Percentiles rank a stretch among this genome's conserved stretches.
Evolutionary conservation across 108 stramenopile species (phyloP).

Genomic region (Pseudonitzschia pungens): DNA sequence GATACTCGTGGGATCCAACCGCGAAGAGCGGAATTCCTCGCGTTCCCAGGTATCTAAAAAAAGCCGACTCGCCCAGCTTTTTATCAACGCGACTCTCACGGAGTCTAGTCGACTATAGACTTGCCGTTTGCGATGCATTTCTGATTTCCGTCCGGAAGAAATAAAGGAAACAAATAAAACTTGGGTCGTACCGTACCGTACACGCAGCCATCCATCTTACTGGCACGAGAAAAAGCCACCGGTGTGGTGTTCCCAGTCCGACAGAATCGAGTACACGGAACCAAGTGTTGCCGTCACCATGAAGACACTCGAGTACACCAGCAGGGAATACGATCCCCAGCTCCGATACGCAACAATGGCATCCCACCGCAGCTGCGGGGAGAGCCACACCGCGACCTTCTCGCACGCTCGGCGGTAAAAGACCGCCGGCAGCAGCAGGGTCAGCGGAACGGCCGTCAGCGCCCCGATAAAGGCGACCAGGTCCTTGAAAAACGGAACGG

Average conservation of each 20-base stretch:
- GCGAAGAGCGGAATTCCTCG: not conserved
- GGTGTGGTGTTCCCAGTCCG: slow-evolving; percentile 54
- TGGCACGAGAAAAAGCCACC: slow-evolving; percentile 35
- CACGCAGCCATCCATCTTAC: too few species aligned
- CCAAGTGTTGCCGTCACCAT: slow-evolving; percentile 60
- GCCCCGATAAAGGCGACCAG: slow-evolving; percentile 74
- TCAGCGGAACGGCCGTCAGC: slow-evolving; percentile 62
- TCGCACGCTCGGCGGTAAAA: slow-evolving; percentile 47
- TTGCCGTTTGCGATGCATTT: too few species aligned
- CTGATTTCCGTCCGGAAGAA: too few species aligned
- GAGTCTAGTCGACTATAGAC: too few species aligned
- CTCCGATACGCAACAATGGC: not conserved
- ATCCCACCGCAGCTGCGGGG: not conserved
- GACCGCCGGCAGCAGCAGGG: slow-evolving; percentile 63
- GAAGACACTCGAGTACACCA: slow-evolving; percentile 51
- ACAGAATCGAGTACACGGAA: slow-evolving; percentile 51
- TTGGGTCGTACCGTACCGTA: too few species aligned
- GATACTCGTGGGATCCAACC: too few species aligned
- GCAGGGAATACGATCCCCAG: slow-evolving; percentile 35
- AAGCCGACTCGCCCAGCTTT: too few species aligned
- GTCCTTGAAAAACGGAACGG: slow-evolving; percentile 74
- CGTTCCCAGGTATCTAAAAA: too few species aligned
- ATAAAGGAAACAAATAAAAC: too few species aligned
- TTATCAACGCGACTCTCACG: too few species aligned
- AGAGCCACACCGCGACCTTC: slow-evolving; percentile 24